phyloP scores from a whole-genome alignment of 176 grass and related monocot genomes.

The Carex parvula region DNA sequence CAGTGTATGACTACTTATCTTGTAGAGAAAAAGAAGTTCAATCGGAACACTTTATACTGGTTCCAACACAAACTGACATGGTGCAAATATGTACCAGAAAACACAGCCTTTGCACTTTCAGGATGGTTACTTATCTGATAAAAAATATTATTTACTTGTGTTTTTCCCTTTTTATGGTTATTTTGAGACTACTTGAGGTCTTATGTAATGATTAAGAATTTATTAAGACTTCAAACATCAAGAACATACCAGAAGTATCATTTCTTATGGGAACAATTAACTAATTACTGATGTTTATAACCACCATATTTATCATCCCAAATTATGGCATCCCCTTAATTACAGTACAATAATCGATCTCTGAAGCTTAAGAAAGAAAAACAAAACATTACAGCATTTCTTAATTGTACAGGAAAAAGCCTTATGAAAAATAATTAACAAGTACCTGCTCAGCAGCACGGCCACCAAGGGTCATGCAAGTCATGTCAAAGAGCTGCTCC shows the following conservation, averaged over 20 bases:
- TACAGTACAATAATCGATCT: neutral
- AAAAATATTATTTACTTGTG: neutral
- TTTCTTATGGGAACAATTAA: neutral
- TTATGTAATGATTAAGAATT: neutral
- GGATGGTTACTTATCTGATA: neutral
- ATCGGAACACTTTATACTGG: neutral
- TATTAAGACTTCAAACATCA: neutral
- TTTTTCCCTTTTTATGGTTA: neutral
- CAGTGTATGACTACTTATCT: neutral
- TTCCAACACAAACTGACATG: neutral
- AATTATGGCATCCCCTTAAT: neutral
- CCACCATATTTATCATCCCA: neutral
- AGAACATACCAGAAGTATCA: neutral
- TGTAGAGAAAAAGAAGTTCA: neutral
- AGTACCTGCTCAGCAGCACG: conserved; percentile 84
- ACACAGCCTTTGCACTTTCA: neutral
- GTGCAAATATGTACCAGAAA: neutral
- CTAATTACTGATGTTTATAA: neutral
- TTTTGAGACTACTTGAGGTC: neutral
- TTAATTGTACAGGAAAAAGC: neutral
- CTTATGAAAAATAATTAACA: neutral
- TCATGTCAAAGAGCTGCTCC: conserved; percentile 88
- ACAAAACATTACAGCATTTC: neutral
- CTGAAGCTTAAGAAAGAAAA: neutral
- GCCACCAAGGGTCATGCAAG: conserved; percentile 91